A percentile compares a stretch with the other conserved stretches of the same genome.
Conservation (phyloP, 2,329 filamentous ascomycete species). For the Fusarium annulatum region DNA sequence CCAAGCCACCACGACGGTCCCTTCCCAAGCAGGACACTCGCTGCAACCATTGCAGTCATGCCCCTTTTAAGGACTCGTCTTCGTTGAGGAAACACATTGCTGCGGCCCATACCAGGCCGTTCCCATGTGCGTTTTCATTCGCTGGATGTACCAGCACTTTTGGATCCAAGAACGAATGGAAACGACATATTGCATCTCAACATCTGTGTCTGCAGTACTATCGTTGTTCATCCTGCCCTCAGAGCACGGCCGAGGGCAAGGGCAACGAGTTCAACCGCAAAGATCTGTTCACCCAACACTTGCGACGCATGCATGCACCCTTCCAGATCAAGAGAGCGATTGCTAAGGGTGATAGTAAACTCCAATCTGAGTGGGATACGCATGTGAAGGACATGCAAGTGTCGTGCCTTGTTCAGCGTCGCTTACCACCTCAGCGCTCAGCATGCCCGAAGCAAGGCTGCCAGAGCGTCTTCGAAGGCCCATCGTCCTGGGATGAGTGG, state of each 20-base stretch:
- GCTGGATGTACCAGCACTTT: conserved; percentile 88
- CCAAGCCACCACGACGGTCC: conserved; percentile 59
- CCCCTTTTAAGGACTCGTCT: conserved; percentile 74
- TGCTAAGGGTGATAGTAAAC: conserved; percentile 67
- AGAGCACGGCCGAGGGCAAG: conserved; percentile 64
- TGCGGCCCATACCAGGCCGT: conserved; percentile 76
- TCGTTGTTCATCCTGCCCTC: conserved; percentile 70
- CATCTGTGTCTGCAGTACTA: conserved; percentile 80
- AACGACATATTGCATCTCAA: conserved; percentile 90
- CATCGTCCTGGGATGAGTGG: conserved; percentile 85
- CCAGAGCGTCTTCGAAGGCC: conserved; percentile 74
- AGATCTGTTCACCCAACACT: conserved; percentile 93
- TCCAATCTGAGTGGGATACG: conserved; percentile 71
- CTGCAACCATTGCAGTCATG: conserved; percentile 70
- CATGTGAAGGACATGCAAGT: conserved; percentile 77
- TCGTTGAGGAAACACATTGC: conserved; percentile 75
- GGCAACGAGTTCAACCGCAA: conserved; percentile 89
- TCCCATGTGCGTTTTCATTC: conserved; percentile 85
- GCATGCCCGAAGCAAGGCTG: conserved; percentile 80
- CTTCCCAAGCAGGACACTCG: conserved; percentile 70
- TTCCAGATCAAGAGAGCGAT: conserved; percentile 70
- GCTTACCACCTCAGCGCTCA: conserved; percentile 76
- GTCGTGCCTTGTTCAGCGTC: conserved; percentile 77
- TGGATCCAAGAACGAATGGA: conserved; percentile 97
- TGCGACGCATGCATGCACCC: conserved; percentile 91